Base-by-base conservation (phyloP, 257 asterid genomes). In the Linderniella brevidens region DNA sequence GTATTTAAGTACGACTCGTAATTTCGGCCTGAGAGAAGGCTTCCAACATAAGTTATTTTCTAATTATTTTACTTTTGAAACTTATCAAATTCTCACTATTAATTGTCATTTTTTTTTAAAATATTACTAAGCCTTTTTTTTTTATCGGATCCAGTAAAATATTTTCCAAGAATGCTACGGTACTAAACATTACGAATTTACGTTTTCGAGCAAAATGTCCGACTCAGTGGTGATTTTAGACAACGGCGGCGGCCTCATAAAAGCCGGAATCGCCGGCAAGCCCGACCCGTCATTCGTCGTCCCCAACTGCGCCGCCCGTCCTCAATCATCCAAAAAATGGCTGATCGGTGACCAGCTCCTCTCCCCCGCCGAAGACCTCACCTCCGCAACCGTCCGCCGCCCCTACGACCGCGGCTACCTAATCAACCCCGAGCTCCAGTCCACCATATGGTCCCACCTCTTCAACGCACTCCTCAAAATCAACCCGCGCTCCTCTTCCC, bases 331-430 rank as follows among this genome's bases (percentile, higher is more conserved):
- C 32, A 90, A 90, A 60, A 88, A 90, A 65, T 78, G 85, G 87
- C 82, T 84, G 16, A 29, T 78, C 10, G 85, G 79, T 19, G 82
- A 85, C 66, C 93, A 78, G 39, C 92, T 88, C 65, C 92, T 87
- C 66, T 74, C 82, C 68, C 84, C 84, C 8, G 8, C 77, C 19
- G 78, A 74, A 41, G 98, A 90, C 80, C 87, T 90, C 13, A 90
- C 98, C 49, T 85, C 98, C 62, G 94, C 94, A 77, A 76, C 96
- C 35, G 63, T 79, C 62, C 93, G 96, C 71, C 94, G 98, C 51
- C 98, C 98, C 16, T 61, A 74, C 65, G 96, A 84, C 79, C 94
- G 93, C 41, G 96, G 94, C 58, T 55, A 90, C 62, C 75, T 88
- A 36, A 79, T 86, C 53, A 84, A 90, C 56, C 92, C 94, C 17